phyloP scores from a whole-genome alignment of 352 stramenopile genomes.

The Phytophthora tubulina region DNA sequence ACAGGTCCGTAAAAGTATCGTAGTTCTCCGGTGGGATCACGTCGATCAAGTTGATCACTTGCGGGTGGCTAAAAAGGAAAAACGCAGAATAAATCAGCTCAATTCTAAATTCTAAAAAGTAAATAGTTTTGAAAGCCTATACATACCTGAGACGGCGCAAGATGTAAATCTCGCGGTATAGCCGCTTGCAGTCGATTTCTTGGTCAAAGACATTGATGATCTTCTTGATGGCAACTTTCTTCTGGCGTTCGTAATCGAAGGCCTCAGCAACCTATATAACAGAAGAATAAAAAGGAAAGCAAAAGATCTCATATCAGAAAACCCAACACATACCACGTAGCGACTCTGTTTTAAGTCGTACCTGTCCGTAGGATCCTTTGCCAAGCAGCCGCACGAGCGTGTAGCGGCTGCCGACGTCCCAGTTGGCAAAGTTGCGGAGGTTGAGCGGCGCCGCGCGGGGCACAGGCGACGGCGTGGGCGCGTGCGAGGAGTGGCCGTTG shows the following conservation, averaged over 20 bases:
- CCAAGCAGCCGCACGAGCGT: slow-evolving; percentile 82
- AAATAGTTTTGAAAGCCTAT: slow-evolving; percentile 3
- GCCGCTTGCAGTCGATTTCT: slow-evolving; percentile 88
- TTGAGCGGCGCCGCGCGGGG: slow-evolving; percentile 79
- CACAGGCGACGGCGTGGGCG: slow-evolving; percentile 67
- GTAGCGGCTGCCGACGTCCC: slow-evolving; percentile 84
- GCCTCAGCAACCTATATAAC: slow-evolving; percentile 70
- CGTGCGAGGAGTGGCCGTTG: slow-evolving; percentile 46
- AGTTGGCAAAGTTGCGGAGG: slow-evolving; percentile 86
- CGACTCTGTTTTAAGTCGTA: slow-evolving; percentile 19
- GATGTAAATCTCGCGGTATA: slow-evolving; percentile 92
- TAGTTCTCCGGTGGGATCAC: slow-evolving; percentile 87
- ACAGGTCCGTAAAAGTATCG: slow-evolving; percentile 90
- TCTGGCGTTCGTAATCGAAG: slow-evolving; percentile 79
- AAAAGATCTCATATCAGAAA: slow-evolving; percentile 23
- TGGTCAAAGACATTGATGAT: slow-evolving; percentile 92
- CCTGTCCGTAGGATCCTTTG: slow-evolving; percentile 89
- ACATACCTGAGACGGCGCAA: slow-evolving; percentile 78
- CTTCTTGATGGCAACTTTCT: slow-evolving; percentile 92
- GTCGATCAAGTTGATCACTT: slow-evolving; percentile 87
- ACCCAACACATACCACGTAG: neutral
- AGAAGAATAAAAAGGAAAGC: slow-evolving; percentile 8
- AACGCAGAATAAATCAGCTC: neutral
- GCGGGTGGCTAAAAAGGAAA: slow-evolving; percentile 57
- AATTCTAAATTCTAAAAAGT: neutral